Conservation (phyloP, 768 basidiomycete species). For the Tremella yokohamensis region DNA sequence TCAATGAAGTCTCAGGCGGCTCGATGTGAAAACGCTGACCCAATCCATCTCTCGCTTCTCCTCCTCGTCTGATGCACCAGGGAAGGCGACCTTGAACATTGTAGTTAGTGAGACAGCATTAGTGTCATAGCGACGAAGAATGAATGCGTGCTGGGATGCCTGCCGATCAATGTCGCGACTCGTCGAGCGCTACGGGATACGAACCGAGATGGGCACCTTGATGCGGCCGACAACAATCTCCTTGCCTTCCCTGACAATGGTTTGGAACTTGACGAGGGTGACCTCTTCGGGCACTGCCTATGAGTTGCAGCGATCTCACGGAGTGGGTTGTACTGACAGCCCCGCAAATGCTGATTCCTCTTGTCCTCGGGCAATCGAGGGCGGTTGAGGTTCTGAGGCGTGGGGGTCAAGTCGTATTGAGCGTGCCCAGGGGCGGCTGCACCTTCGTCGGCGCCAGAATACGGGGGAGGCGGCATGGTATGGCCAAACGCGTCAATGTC, state of each 20-base stretch:
- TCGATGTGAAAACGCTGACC: constrained; percentile 50
- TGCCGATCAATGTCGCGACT: constrained; percentile 64
- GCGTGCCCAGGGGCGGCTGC: background rate
- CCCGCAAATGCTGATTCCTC: constrained; percentile 32
- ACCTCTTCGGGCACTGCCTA: constrained; percentile 46
- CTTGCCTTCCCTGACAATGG: constrained; percentile 78
- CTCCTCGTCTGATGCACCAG: constrained; percentile 67
- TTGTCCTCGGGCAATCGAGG: constrained; percentile 35
- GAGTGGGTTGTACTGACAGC: constrained; percentile 22
- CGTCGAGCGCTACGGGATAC: no score
- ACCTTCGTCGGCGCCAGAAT: constrained; percentile 7
- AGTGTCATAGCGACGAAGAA: constrained; percentile 89
- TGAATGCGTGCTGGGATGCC: constrained; percentile 90
- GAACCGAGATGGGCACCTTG: constrained; percentile 77
- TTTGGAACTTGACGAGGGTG: constrained; percentile 76
- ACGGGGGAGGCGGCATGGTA: constrained; percentile 35
- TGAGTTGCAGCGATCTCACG: constrained; percentile 1
- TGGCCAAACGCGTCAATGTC: constrained; percentile 31
- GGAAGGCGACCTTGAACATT: constrained; percentile 94
- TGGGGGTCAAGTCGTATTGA: constrained; percentile 32
- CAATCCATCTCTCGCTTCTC: constrained; percentile 77
- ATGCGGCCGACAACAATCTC: constrained; percentile 84
- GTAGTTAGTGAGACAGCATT: constrained; percentile 87
- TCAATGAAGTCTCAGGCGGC: background rate
- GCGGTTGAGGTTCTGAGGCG: constrained; percentile 32